A percentile compares a stretch with the other conserved stretches of the same genome.
Evolutionary conservation across 148 eudicot species (phyloP).

Genomic region (Nepenthes mirabilis): DNA sequence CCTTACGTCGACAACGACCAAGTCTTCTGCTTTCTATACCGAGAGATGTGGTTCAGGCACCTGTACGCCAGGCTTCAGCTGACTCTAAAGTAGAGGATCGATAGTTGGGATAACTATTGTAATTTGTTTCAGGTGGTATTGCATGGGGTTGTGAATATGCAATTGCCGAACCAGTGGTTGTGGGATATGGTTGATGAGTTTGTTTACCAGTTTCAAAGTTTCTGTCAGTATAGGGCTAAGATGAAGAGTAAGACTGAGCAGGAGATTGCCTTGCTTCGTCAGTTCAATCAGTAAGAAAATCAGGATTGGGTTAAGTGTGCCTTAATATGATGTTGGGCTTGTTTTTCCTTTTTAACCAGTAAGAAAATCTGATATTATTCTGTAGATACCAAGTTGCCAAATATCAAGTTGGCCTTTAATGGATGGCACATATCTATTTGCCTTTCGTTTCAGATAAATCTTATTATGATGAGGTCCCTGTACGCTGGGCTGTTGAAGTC

Average conservation of each 20-base stretch:
- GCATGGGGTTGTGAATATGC: constrained; percentile 90
- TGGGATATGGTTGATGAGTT: constrained; percentile 99
- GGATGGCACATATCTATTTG: too few relatives aligned
- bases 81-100: constrained; percentile 54
- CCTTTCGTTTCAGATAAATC: too few relatives aligned
- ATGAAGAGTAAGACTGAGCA: constrained; percentile 87
- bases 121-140: constrained; percentile 62
- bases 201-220: constrained; percentile 93
- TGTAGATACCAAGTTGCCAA: too few relatives aligned
- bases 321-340: too few relatives aligned
- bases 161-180: constrained; percentile 95
- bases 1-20: constrained; percentile 86
- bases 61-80: constrained; percentile 65
- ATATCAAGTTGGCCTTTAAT: too few relatives aligned
- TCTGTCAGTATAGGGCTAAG: constrained; percentile 90
- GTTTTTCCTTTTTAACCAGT: too few relatives aligned
- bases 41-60: constrained; percentile 96
- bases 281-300: constrained; percentile 58
- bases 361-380: too few relatives aligned
- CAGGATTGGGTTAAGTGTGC: too few relatives aligned
- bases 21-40: constrained; percentile 77
- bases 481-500: too few relatives aligned
- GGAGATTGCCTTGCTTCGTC: constrained; percentile 70
- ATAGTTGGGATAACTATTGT: constrained; percentile 92
- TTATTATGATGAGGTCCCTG: too few relatives aligned